Conservation (phyloP, 2,329 filamentous ascomycete species). For the Diplocarpon mali region DNA sequence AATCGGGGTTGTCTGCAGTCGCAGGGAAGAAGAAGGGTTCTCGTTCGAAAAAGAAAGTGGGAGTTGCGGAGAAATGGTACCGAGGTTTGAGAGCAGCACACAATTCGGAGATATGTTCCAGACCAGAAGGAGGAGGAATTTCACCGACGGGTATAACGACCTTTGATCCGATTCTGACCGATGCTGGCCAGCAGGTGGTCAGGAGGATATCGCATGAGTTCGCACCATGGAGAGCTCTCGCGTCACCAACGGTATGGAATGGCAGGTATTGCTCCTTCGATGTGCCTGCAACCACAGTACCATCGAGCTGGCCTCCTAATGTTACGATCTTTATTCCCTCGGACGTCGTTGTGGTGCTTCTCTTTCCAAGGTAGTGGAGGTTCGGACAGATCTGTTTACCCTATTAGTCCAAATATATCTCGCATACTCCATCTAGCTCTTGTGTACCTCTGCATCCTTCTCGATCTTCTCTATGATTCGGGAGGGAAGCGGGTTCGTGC, state of each 20-base stretch:
- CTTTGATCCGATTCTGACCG: constrained; percentile 58
- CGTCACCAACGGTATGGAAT: constrained; percentile 66
- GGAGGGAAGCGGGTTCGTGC: constrained; percentile 58
- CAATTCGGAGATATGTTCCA: constrained; percentile 66
- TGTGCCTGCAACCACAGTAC: constrained; percentile 46
- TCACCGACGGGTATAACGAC: constrained; percentile 42
- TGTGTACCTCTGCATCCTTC: constrained; percentile 46
- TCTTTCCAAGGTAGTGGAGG: constrained; percentile 79
- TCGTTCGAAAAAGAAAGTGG: constrained; percentile 62
- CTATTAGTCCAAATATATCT: constrained; percentile 7
- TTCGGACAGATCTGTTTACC: constrained; percentile 67
- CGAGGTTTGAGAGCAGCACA: constrained; percentile 73
- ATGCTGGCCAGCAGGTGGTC: constrained; percentile 75
- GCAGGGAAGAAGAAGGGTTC: constrained; percentile 76
- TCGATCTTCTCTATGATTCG: constrained; percentile 63
- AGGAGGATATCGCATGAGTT: constrained; percentile 77
- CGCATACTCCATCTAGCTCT: constrained; percentile 16
- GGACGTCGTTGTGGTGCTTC: constrained; percentile 76
- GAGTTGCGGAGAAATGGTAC: constrained; percentile 74
- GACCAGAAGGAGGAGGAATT: constrained; percentile 37
- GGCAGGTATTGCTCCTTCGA: constrained; percentile 67
- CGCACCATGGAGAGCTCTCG: constrained; percentile 62
- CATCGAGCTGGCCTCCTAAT: constrained; percentile 63
- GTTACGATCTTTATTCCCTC: constrained; percentile 83
- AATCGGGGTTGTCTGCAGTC: constrained; percentile 39